Conservation (phyloP, 2,329 filamentous ascomycete genomes). For the Ceratocystis huliohia region DNA sequence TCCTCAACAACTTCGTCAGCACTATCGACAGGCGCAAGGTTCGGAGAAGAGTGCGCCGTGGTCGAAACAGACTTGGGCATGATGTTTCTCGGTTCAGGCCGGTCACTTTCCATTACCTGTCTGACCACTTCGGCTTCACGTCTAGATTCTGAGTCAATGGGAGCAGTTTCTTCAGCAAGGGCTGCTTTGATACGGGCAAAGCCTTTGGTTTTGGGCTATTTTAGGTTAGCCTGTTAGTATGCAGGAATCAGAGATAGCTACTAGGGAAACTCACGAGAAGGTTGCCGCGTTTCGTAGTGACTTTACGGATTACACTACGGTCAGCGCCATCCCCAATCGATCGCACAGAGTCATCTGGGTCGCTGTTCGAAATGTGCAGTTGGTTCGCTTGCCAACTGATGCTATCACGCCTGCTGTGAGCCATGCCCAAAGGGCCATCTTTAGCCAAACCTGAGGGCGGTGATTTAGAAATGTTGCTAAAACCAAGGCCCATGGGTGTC, state of each 20-base stretch:
- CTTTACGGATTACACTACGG: slow-evolving; percentile 65
- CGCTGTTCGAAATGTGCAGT: slow-evolving; percentile 67
- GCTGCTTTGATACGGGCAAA: slow-evolving; percentile 89
- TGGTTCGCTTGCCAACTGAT: slow-evolving; percentile 85
- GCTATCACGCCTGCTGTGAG: slow-evolving; percentile 62
- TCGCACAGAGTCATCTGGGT: slow-evolving; percentile 48
- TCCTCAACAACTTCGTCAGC: slow-evolving; percentile 61
- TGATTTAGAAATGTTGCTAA: slow-evolving; percentile 50
- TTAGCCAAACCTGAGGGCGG: slow-evolving; percentile 45
- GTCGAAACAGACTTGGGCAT: slow-evolving; percentile 32
- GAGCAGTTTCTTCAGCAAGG: slow-evolving; percentile 74
- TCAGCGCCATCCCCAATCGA: slow-evolving; percentile 56
- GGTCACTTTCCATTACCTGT: slow-evolving; percentile 83
- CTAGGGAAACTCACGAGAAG: slow-evolving; percentile 51
- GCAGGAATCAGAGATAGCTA: background rate
- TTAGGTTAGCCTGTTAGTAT: slow-evolving; percentile 25
- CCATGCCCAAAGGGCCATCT: slow-evolving; percentile 27
- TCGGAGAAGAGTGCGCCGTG: slow-evolving; percentile 57
- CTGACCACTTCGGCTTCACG: slow-evolving; percentile 92
- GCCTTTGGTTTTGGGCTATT: slow-evolving; percentile 83
- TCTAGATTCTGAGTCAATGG: slow-evolving; percentile 75
- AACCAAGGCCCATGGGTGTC: slow-evolving; percentile 38
- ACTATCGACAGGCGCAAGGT: slow-evolving; percentile 48
- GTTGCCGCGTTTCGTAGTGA: slow-evolving; percentile 78
- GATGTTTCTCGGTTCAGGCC: slow-evolving; percentile 40